Percentiles rank a stretch among this genome's conserved stretches.
phyloP scores from a whole-genome alignment of 75 land plant genomes.

The Cunninghamia lanceolata region DNA sequence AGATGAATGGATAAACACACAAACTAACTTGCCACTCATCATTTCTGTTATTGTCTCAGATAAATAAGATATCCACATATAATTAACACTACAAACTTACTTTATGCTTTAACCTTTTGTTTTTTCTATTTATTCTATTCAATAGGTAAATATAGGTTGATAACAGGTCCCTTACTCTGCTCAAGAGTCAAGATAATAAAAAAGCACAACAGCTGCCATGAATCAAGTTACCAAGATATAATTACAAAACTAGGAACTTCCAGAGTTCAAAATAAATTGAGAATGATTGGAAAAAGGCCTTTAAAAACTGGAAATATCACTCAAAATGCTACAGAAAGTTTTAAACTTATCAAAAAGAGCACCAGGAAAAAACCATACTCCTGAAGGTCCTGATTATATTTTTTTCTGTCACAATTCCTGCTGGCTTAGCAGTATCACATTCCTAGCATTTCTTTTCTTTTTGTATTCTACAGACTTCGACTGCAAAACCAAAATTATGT shows the following conservation, averaged over 20 bases:
- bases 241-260: too few relatives aligned
- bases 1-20: background rate
- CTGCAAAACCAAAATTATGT: background rate
- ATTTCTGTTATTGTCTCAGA: background rate
- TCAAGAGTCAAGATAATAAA: background rate
- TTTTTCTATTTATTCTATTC: background rate
- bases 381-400: too few relatives aligned
- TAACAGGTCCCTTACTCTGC: background rate
- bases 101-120: background rate
- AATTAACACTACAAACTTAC: background rate
- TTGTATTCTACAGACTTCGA: background rate
- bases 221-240: background rate
- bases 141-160: background rate
- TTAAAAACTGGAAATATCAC: background rate
- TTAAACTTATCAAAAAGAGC: too few relatives aligned
- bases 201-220: background rate
- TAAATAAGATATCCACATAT: background rate
- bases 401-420: background rate
- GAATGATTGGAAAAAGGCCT: background rate
- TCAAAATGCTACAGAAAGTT: too few relatives aligned
- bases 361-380: too few relatives aligned
- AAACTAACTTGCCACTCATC: background rate
- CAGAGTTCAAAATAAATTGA: too few relatives aligned
- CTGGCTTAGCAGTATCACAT: background rate
- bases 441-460: background rate